Percentiles rank a stretch among this genome's conserved stretches.
Evolutionary conservation across 768 basidiomycete genomes (phyloP).

Genomic region (Termitomyces sp.): DNA sequence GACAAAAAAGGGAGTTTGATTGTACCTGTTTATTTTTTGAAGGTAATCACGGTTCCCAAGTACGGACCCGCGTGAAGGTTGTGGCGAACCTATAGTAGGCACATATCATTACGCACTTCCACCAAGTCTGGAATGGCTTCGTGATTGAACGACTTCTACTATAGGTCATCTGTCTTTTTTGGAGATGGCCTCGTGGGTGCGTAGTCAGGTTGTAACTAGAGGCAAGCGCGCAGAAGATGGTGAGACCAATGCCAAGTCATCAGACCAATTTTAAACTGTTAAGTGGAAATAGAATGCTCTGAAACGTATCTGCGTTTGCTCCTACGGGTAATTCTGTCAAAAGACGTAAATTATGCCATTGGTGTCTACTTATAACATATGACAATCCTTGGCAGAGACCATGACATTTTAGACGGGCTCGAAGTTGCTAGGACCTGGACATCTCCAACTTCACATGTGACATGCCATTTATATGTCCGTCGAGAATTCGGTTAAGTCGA

Average conservation of each 20-base stretch:
- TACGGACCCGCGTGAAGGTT: neutral
- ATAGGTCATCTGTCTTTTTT: too few species aligned
- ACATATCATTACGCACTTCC: too few species aligned
- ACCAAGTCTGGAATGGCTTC: too few species aligned
- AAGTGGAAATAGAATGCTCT: neutral
- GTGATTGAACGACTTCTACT: neutral
- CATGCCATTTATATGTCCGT: neutral
- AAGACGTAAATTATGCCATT: neutral
- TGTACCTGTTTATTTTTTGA: slow-evolving; percentile 2
- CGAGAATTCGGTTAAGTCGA: neutral
- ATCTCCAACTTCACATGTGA: too few species aligned
- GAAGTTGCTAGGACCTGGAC: too few species aligned
- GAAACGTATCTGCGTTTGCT: neutral
- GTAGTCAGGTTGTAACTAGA: too few species aligned
- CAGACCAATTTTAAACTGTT: too few species aligned
- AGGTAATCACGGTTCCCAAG: neutral
- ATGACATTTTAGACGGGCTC: neutral
- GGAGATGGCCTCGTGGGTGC: too few species aligned
- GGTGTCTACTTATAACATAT: neutral
- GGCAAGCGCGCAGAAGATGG: too few species aligned
- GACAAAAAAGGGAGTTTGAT: neutral
- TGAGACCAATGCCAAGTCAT: too few species aligned
- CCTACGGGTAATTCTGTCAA: neutral
- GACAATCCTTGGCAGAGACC: neutral
- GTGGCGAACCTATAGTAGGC: too few species aligned